A percentile compares a stretch with the other conserved stretches of the same genome.
phyloP scores from a whole-genome alignment of 202 grass and related monocot species.

The Cymbopogon flexuosus region DNA sequence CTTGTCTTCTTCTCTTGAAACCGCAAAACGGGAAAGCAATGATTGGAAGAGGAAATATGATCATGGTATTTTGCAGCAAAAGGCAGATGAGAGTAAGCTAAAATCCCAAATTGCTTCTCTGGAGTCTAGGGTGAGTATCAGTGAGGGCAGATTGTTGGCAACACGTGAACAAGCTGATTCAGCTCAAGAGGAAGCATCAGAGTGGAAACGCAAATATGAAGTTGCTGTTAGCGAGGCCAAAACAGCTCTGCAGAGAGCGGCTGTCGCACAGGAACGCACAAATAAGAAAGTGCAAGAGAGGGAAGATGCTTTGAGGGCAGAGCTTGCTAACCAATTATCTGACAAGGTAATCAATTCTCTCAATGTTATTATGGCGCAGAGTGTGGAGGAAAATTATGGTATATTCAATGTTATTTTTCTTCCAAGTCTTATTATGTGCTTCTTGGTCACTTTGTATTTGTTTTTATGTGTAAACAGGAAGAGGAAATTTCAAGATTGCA shows the following conservation, averaged over 20 bases:
- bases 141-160: conserved; percentile 84
- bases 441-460: conserved; percentile 15
- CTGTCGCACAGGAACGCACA: conserved; percentile 86
- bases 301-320: conserved; percentile 73
- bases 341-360: conserved; percentile 55
- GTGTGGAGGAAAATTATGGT: neutral
- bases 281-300: conserved; percentile 95
- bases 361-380: neutral
- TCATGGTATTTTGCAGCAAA: conserved; percentile 48
- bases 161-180: conserved; percentile 88
- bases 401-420: neutral
- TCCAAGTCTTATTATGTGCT: neutral
- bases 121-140: conserved; percentile 72
- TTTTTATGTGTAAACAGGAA: conserved; percentile 54
- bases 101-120: conserved; percentile 68
- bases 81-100: conserved; percentile 74
- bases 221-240: conserved; percentile 70
- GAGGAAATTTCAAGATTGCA: conserved; percentile 72
- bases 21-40: conserved; percentile 61
- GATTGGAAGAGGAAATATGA: conserved; percentile 87
- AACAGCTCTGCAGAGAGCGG: conserved; percentile 79
- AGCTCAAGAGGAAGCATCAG: conserved; percentile 89
- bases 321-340: conserved; percentile 67
- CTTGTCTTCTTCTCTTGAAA: conserved; percentile 60
- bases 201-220: conserved; percentile 96